phyloP scores from a whole-genome alignment of 441 rosid species.

The Adansonia madagascariensis region DNA sequence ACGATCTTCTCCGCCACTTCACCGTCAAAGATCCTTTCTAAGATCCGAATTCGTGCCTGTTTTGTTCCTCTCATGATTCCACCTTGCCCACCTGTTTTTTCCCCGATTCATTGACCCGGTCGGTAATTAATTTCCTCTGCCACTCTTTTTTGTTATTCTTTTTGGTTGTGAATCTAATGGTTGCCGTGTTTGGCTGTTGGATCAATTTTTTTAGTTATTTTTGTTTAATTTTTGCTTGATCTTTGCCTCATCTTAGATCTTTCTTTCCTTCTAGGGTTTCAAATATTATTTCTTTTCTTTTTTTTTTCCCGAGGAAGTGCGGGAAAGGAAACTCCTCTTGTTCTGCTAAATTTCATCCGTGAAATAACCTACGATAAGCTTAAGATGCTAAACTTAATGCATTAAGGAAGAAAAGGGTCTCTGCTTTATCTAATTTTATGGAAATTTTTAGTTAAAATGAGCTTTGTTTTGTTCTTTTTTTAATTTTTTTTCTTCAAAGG shows the following conservation, averaged over 20 bases:
- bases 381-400: not conserved
- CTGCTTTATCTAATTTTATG: not conserved
- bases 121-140: slow-evolving; percentile 33
- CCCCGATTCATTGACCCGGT: slow-evolving; percentile 17
- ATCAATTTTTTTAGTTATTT: too few relatives aligned
- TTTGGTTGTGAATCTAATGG: not conserved
- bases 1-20: not conserved
- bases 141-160: not conserved
- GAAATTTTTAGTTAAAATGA: not conserved
- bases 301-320: not conserved
- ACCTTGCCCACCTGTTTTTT: not conserved
- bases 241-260: slow-evolving; percentile 23
- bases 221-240: slow-evolving; percentile 21
- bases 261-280: not conserved
- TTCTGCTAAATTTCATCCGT: not conserved
- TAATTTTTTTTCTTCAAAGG: not conserved
- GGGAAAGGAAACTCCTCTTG: not conserved
- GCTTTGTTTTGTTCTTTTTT: not conserved
- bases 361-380: not conserved
- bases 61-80: slow-evolving; percentile 30
- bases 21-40: slow-evolving; percentile 13
- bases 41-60: not conserved
- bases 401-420: not conserved
- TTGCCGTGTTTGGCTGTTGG: not conserved
- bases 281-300: not conserved